Conservation (phyloP, 2,329 filamentous ascomycete species). For the Thelonectria discophora region DNA sequence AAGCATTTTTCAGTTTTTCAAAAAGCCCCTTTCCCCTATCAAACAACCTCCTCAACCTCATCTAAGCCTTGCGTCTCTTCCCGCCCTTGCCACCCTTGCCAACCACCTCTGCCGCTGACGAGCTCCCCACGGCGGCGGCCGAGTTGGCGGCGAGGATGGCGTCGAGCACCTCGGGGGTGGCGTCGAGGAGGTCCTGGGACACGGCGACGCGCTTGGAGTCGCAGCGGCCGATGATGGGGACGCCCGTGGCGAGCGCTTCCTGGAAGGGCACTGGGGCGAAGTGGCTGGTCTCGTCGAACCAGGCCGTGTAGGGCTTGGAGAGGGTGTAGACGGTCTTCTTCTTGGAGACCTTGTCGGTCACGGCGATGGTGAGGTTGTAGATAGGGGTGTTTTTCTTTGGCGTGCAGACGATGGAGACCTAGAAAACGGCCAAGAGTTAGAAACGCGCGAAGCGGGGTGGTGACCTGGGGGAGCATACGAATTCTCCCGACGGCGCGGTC, state of each 20-base stretch:
- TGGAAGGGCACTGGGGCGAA: constrained; percentile 83
- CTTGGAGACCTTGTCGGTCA: constrained; percentile 52
- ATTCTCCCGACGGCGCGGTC: constrained; percentile 69
- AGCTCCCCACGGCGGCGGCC: constrained; percentile 38
- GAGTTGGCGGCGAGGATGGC: constrained; percentile 53
- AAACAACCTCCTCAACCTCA: neutral
- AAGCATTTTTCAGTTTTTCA: constrained; percentile 9
- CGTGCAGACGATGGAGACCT: constrained; percentile 78
- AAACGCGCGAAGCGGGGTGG: neutral
- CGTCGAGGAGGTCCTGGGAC: constrained; percentile 49
- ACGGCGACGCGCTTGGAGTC: constrained; percentile 68
- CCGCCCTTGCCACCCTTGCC: constrained; percentile 52
- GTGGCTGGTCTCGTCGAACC: constrained; percentile 78
- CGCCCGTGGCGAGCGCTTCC: constrained; percentile 74
- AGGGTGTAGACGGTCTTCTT: constrained; percentile 60
- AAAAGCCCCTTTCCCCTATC: constrained; percentile 4
- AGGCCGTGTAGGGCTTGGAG: constrained; percentile 72
- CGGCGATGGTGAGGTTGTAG: constrained; percentile 77
- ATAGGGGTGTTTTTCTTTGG: constrained; percentile 82
- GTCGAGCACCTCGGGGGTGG: constrained; percentile 59
- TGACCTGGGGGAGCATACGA: constrained; percentile 62
- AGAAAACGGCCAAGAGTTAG: constrained; percentile 26
- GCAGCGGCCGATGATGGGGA: constrained; percentile 70
- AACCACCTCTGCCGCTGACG: constrained; percentile 47
- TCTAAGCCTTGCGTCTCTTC: constrained; percentile 58